Base-by-base conservation (phyloP, 2,329 filamentous ascomycete genomes). In the Talaromyces rugulosus region DNA sequence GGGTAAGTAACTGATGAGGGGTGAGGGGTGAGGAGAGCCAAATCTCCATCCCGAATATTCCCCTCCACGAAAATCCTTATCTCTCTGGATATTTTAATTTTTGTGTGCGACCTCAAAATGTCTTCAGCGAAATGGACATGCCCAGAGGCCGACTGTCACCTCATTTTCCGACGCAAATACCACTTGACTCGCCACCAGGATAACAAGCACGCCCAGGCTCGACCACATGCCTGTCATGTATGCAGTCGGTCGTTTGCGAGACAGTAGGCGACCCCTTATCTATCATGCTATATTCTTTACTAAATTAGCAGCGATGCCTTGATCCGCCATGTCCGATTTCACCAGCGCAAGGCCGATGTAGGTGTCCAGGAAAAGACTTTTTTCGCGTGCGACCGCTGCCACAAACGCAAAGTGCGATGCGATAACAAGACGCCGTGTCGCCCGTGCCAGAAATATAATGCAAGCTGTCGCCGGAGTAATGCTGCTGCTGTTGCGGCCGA, bases 341-440 rank as follows among this genome's bases (percentile, higher is more conserved):
- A 53, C 50, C 50, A 53, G 16, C 50, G 50, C 30, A 53, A 53
- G 30, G 50, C 30, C 50, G 50, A 53, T 31, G 14, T 31, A 30
- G 50, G 50, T 6, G 50, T 16, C 30, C 50, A 31, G 9, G 50
- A 53, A 53, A 53, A 53, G 28, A 53, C 50, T 4, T 53, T 53
- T 31, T 53, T 53, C 30, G 50, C 50, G 27, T 53, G 50, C 28
- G 50, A 53, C 50, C 50, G 50, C 28, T 53, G 50, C 14, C 50
- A 53, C 30, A 53, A 53, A 53, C 50, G 50, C 50, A 53, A 53
- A 33, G 50, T 53, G 28, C 50, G 50, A 53, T 53, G 50, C 50
- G 50, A 53, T 16, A 53, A 53, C 50, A 53, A 53, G 28, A 53
- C 50, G 27, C 50, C 50, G 5, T 53, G 50, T 53, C 50, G 27